phyloP scores from a whole-genome alignment of 768 basidiomycete species.

The Leccinum boreale region DNA sequence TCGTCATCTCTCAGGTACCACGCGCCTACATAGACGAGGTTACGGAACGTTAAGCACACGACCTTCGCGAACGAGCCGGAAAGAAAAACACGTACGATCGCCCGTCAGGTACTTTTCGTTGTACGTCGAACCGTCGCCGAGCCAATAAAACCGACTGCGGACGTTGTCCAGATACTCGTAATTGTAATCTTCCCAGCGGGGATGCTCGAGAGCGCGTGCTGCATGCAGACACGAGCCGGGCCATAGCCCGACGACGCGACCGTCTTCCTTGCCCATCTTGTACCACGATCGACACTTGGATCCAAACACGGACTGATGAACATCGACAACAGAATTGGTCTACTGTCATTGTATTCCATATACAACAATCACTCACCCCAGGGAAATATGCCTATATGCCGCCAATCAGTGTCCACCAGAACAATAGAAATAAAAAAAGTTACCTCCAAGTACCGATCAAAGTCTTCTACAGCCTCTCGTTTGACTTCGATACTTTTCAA shows the following conservation, averaged over 20 bases:
- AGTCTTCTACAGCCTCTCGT: constrained; percentile 58
- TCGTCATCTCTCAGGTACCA: constrained; percentile 16
- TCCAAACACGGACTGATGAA: constrained; percentile 50
- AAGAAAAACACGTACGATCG: constrained; percentile 34
- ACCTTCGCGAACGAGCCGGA: constrained; percentile 38
- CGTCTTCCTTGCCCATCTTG: constrained; percentile 54
- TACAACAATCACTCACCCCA: background rate
- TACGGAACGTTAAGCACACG: constrained; percentile 21
- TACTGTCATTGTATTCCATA: constrained; percentile 13
- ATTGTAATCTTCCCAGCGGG: constrained; percentile 64
- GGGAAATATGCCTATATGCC: constrained; percentile 13
- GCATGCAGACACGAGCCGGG: constrained; percentile 60
- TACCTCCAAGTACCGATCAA: constrained; percentile 51
- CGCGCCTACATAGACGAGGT: background rate
- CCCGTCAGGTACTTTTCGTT: constrained; percentile 45
- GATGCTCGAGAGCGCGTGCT: constrained; percentile 44
- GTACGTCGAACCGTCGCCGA: constrained; percentile 55
- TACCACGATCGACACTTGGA: constrained; percentile 64
- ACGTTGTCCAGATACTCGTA: constrained; percentile 45
- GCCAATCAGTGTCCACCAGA: background rate
- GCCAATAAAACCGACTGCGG: constrained; percentile 53
- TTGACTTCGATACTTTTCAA: constrained; percentile 61
- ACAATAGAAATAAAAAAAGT: background rate
- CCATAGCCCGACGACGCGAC: constrained; percentile 56
- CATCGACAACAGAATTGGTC: constrained; percentile 10